Base-by-base conservation (phyloP, 768 basidiomycete species). In the Trametes sanguinea region DNA sequence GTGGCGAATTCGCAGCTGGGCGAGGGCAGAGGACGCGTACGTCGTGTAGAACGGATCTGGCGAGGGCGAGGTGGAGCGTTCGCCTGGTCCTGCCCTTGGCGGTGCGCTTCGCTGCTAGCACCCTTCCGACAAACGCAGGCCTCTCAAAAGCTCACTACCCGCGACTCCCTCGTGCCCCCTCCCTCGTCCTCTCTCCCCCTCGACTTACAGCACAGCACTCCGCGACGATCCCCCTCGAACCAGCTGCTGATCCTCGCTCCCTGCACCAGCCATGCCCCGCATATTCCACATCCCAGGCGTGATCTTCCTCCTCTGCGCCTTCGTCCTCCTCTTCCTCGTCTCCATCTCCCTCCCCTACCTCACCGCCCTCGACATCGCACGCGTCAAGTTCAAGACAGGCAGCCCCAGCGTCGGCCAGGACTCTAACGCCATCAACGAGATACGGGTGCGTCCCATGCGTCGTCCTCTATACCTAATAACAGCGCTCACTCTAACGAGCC, bases 321-420 rank as follows among this genome's bases (percentile, higher is more conserved):
- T 90, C 60, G 80, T 87, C 2, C 81, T 92, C 63, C 82, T 81
- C 66, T 77, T 91, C 70, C 75, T 92, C 64, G 82, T 85, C 35
- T 85, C 89, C 11, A 79, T 92, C 51, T 92, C 90, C 14, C 76
- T 91, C 3, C 90, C 91, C 1, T 85, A 76, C 74, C 77, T 92
- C 22, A 78, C 85, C 17, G 83, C 81, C 0, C 76, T 91, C 66
- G 90, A 91, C 73, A 78, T 92, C 68, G 79, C 81, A 13, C 85
- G 89, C 32, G 78, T 82, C 10, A 80, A 83, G 55, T 84, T 86
- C 57, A 75, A 68, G 27, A 65, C 68, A 45, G 75, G 76, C 43
- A 61, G 66, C 54, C 59, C 74, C 61, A 62, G 68, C 17, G 48
- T 62, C 13, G 70, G 68, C 16, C 51, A 64, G 29, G 65, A 67